These are phyloP conservation scores for Verticillium isaacii DNA, from an alignment of 2,329 filamentous ascomycete species.

Conservation along the genomic window DNA sequence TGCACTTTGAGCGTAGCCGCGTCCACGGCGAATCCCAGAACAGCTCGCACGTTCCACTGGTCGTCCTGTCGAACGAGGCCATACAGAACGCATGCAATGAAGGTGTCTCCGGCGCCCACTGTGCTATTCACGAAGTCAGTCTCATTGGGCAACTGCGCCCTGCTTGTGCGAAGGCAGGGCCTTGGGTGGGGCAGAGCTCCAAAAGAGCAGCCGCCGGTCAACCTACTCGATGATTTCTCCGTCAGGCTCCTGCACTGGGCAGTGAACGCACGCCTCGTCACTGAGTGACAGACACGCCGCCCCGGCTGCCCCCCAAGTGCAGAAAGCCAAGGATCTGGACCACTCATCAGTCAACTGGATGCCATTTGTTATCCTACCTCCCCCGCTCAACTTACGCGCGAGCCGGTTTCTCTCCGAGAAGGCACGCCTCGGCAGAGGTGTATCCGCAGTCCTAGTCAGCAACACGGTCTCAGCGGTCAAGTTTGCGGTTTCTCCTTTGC, in stretches of 20 bases:
- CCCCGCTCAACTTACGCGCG: constrained; percentile 36
- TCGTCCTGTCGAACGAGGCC: constrained; percentile 44
- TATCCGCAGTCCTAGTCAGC: constrained; percentile 24
- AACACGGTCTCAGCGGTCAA: background rate
- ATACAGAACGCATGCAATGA: constrained; percentile 68
- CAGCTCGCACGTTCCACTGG: constrained; percentile 43
- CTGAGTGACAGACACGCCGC: constrained; percentile 32
- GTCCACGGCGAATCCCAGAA: constrained; percentile 57
- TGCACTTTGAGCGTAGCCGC: constrained; percentile 65
- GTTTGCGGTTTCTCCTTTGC: background rate
- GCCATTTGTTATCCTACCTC: background rate
- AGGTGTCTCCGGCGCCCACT: constrained; percentile 72
- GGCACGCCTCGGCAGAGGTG: constrained; percentile 42
- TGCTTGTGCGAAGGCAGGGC: background rate
- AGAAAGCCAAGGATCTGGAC: constrained; percentile 41
- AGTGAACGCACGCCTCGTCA: constrained; percentile 29
- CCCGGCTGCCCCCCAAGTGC: constrained; percentile 56
- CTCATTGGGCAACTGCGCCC: too few species aligned
- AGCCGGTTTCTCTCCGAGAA: constrained; percentile 36
- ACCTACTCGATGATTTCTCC: constrained; percentile 56
- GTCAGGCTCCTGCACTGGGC: constrained; percentile 33
- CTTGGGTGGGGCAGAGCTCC: background rate
- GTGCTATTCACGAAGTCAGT: constrained; percentile 39
- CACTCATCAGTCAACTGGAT: background rate
- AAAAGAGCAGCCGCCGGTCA: background rate